Evolutionary conservation across 2,329 filamentous ascomycete species (phyloP).

Genomic region (Phyllachora maydis): DNA sequence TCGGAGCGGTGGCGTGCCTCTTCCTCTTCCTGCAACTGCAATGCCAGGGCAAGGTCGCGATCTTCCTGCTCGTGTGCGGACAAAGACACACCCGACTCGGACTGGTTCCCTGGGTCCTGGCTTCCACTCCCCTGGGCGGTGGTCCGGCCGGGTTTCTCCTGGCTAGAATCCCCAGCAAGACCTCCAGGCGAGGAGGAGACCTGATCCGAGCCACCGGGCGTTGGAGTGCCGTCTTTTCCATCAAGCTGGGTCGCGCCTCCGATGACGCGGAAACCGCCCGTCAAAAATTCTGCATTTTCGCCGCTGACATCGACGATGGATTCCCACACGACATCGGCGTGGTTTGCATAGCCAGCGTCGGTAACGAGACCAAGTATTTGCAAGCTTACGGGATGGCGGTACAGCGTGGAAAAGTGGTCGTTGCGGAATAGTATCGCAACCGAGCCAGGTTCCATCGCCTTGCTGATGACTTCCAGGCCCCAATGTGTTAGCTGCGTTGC

Average conservation of each 20-base stretch:
- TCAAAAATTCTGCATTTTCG: slow-evolving; percentile 62
- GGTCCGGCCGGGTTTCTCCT: slow-evolving; percentile 22
- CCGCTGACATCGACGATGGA: slow-evolving; percentile 77
- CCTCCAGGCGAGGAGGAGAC: background rate
- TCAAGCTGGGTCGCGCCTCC: slow-evolving; percentile 25
- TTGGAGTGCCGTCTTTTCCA: background rate
- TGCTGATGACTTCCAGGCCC: slow-evolving; percentile 56
- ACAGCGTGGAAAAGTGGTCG: slow-evolving; percentile 89
- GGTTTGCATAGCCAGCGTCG: slow-evolving; percentile 71
- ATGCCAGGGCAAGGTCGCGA: slow-evolving; percentile 65
- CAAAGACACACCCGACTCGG: too few relatives aligned
- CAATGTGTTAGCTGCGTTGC: slow-evolving; percentile 74
- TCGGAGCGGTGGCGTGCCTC: slow-evolving; percentile 51
- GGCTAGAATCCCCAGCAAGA: slow-evolving; percentile 4
- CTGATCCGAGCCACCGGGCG: background rate
- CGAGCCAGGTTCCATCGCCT: slow-evolving; percentile 51
- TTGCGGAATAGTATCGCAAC: slow-evolving; percentile 90
- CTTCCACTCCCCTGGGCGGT: slow-evolving; percentile 22
- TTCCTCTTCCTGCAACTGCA: slow-evolving; percentile 90
- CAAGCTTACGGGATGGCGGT: slow-evolving; percentile 62
- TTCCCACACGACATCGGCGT: slow-evolving; percentile 93
- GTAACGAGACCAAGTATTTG: slow-evolving; percentile 73
- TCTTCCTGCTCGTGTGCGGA: slow-evolving; percentile 56
- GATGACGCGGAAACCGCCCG: slow-evolving; percentile 78
- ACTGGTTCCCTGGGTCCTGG: slow-evolving; percentile 9